Percentiles rank a stretch among this genome's conserved stretches.
Evolutionary conservation across 106 monocot species (phyloP).

Genomic region (Phalaenopsis equestris): DNA sequence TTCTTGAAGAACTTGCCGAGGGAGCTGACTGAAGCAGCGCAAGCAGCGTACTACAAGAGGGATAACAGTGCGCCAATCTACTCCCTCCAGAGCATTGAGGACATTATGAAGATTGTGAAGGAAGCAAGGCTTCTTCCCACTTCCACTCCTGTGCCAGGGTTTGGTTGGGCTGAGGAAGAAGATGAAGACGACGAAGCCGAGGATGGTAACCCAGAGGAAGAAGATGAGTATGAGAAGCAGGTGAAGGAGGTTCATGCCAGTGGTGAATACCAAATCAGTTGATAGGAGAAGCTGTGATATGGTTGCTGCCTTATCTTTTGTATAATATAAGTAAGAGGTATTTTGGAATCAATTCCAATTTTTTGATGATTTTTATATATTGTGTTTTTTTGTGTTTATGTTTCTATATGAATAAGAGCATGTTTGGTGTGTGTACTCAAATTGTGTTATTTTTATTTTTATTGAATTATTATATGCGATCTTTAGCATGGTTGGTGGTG

Average conservation of each 20-base stretch:
- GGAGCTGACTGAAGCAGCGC: conserved; percentile 41
- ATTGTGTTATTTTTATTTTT: too few relatives aligned
- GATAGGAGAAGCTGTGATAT: neutral
- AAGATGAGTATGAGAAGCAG: conserved; percentile 35
- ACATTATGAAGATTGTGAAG: conserved; percentile 50
- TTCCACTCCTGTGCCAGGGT: conserved; percentile 16
- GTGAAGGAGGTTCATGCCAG: conserved; percentile 46
- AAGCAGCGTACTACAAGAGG: conserved; percentile 39
- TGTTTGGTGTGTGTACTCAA: too few relatives aligned
- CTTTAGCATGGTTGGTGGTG: too few relatives aligned
- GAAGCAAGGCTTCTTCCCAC: conserved; percentile 36
- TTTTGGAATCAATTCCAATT: neutral
- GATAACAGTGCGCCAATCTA: conserved; percentile 21
- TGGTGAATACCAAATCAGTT: conserved; percentile 32
- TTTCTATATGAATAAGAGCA: too few relatives aligned
- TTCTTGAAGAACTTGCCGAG: conserved; percentile 55
- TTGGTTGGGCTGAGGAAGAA: conserved; percentile 32
- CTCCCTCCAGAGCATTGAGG: conserved; percentile 47
- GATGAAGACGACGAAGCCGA: conserved; percentile 15
- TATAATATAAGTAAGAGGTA: neutral
- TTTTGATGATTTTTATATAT: too few relatives aligned
- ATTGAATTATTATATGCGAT: too few relatives aligned
- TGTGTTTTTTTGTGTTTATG: too few relatives aligned
- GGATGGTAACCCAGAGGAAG: conserved; percentile 11
- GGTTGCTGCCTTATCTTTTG: neutral